phyloP scores from a whole-genome alignment of 1,139 yeast genomes.

The Pichia inconspicua region DNA sequence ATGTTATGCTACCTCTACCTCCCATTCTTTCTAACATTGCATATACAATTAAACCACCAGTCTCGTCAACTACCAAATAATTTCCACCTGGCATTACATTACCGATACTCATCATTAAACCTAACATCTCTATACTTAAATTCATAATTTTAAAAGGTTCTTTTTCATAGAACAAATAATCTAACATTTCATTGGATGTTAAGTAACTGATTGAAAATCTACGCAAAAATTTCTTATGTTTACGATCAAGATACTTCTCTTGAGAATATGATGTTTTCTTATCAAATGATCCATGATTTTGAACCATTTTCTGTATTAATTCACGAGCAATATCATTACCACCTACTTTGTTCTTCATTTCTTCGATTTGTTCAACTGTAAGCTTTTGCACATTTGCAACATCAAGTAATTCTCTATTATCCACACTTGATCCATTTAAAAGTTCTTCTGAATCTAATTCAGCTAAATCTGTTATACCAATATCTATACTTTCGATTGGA shows the following conservation, averaged over 20 bases:
- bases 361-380: conserved; percentile 69
- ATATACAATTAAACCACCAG: conserved; percentile 77
- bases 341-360: conserved; percentile 59
- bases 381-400: conserved; percentile 73
- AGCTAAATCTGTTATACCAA: conserved; percentile 19
- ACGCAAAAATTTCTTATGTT: conserved; percentile 83
- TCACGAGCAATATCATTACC: conserved; percentile 65
- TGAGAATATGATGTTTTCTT: conserved; percentile 86
- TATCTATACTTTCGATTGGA: conserved; percentile 35
- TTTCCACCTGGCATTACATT: conserved; percentile 86
- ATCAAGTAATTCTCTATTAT: conserved; percentile 65
- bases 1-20: conserved; percentile 68
- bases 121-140: conserved; percentile 77
- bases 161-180: conserved; percentile 57
- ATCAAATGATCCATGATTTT: conserved; percentile 79
- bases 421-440: conserved; percentile 33
- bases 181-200: conserved; percentile 68
- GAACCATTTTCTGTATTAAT: conserved; percentile 73
- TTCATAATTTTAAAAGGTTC: conserved; percentile 72
- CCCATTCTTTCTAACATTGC: conserved; percentile 88
- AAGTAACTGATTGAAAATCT: conserved; percentile 76
- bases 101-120: conserved; percentile 65
- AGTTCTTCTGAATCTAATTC: conserved; percentile 20
- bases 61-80: conserved; percentile 82
- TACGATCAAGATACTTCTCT: conserved; percentile 83